Conservation (phyloP, 805 yeast genomes). For the Starmerella riodocensis region DNA sequence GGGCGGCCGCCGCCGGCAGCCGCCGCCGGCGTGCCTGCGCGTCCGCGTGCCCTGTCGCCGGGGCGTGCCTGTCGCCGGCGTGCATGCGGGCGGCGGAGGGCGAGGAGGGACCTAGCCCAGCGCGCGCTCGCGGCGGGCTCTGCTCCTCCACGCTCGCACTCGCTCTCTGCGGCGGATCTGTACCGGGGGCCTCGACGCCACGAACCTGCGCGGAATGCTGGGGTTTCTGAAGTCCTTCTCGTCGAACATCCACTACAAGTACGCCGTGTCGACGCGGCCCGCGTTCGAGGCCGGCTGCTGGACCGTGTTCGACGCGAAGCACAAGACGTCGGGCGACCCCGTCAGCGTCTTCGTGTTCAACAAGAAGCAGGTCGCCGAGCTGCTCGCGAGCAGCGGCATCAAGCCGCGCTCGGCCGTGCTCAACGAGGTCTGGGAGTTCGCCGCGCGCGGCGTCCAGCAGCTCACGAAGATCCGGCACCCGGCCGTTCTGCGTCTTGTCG, state of each 20-base stretch:
- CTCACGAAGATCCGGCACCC: slow-evolving; percentile 83
- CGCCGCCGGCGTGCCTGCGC: no score
- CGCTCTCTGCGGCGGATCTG: neutral
- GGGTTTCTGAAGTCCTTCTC: slow-evolving; percentile 21
- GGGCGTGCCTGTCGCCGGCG: no score
- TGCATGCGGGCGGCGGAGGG: no score
- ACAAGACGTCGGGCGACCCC: slow-evolving; percentile 32
- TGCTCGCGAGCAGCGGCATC: slow-evolving; percentile 39
- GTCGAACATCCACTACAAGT: slow-evolving; percentile 31
- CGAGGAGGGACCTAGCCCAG: no score
- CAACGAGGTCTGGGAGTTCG: slow-evolving; percentile 51
- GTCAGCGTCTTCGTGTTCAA: slow-evolving; percentile 82
- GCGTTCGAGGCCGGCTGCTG: slow-evolving; percentile 68
- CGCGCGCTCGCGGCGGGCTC: no score
- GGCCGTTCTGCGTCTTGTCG: slow-evolving; percentile 64
- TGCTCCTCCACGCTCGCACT: no score
- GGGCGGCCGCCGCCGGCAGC: no score
- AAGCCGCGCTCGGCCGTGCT: slow-evolving; percentile 36
- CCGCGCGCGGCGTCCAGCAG: slow-evolving; percentile 55
- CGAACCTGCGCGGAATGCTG: slow-evolving; percentile 13
- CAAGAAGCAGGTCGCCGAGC: slow-evolving; percentile 56
- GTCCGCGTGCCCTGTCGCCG: no score
- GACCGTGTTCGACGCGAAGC: slow-evolving; percentile 73
- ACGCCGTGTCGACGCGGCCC: slow-evolving; percentile 57
- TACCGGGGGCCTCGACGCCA: no score